These are phyloP conservation scores for Aspergillus hortae DNA, from an alignment of 2,329 filamentous ascomycete genomes.

Conservation along the genomic window DNA sequence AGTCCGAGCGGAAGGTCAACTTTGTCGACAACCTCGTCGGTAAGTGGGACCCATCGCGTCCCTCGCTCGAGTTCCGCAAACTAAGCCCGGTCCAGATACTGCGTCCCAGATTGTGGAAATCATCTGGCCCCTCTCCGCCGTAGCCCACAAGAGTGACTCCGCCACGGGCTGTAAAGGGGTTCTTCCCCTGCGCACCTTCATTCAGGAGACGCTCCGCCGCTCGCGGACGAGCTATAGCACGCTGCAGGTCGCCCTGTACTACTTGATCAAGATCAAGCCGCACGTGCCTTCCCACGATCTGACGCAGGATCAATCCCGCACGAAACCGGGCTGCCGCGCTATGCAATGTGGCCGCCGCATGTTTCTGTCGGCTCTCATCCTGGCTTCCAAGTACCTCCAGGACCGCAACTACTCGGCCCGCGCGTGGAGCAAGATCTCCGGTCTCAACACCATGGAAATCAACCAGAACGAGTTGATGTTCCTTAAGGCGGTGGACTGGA, in stretches of 20 bases:
- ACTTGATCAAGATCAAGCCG: slow-evolving; percentile 88
- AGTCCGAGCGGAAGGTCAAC: slow-evolving; percentile 86
- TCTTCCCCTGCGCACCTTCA: slow-evolving; percentile 88
- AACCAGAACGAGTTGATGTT: slow-evolving; percentile 96
- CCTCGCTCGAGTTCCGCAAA: slow-evolving; percentile 18
- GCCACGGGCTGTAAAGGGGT: slow-evolving; percentile 66
- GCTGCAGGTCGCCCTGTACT: slow-evolving; percentile 93
- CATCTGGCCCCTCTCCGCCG: slow-evolving; percentile 90
- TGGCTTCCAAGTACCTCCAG: slow-evolving; percentile 96
- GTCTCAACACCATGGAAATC: slow-evolving; percentile 88
- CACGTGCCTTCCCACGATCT: slow-evolving; percentile 81
- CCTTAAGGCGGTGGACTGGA: slow-evolving; percentile 85
- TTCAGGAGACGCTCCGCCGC: slow-evolving; percentile 91
- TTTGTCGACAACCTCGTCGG: slow-evolving; percentile 97
- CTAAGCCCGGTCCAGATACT: slow-evolving; percentile 62
- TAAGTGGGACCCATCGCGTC: slow-evolving; percentile 57
- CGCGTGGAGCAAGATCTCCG: slow-evolving; percentile 98
- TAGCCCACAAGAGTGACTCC: slow-evolving; percentile 68
- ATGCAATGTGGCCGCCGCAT: slow-evolving; percentile 95
- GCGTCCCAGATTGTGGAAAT: slow-evolving; percentile 95
- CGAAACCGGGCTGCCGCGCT: slow-evolving; percentile 68
- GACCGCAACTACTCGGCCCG: slow-evolving; percentile 96
- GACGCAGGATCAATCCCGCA: slow-evolving; percentile 77
- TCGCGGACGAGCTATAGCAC: slow-evolving; percentile 98
- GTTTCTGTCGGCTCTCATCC: slow-evolving; percentile 91